Percentiles rank a stretch among this genome's conserved stretches.
Conservation (phyloP, 805 yeast genomes). For the Jamesozyma piceae region DNA sequence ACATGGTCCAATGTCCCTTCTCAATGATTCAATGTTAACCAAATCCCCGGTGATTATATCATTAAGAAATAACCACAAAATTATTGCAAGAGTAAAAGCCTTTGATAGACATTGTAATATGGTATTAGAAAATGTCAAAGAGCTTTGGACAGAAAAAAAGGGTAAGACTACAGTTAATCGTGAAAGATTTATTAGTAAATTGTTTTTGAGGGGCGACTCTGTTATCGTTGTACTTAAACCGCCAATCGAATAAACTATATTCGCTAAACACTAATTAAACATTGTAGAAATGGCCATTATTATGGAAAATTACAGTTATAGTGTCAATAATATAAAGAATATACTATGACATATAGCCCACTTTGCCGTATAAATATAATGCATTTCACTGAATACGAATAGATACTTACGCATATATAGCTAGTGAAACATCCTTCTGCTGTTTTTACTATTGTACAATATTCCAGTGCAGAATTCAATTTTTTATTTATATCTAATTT, state of each 20-base stretch:
- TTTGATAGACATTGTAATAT: slow-evolving; percentile 94
- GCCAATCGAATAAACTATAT: slow-evolving; percentile 17
- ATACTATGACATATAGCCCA: neutral
- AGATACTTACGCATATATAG: neutral
- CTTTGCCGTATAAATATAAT: too few relatives aligned
- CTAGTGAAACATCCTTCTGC: neutral
- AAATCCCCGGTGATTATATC: slow-evolving; percentile 77
- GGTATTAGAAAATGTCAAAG: slow-evolving; percentile 87
- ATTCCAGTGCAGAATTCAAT: neutral
- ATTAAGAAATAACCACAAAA: slow-evolving; percentile 85
- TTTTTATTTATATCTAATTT: neutral
- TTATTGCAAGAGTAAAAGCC: slow-evolving; percentile 83
- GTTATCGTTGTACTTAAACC: slow-evolving; percentile 71
- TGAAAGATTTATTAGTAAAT: slow-evolving; percentile 77
- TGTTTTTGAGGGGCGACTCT: slow-evolving; percentile 92
- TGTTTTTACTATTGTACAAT: neutral
- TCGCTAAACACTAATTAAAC: neutral
- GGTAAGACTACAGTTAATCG: slow-evolving; percentile 50
- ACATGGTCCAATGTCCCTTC: slow-evolving; percentile 83
- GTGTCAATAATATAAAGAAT: neutral
- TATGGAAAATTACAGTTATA: neutral
- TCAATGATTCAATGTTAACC: slow-evolving; percentile 72
- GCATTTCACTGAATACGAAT: neutral
- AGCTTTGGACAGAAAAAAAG: slow-evolving; percentile 63
- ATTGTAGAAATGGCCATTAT: neutral